Percentiles rank a stretch among this genome's conserved stretches.
Conservation (phyloP, 2,329 filamentous ascomycete genomes). For the Periconia digitata region DNA sequence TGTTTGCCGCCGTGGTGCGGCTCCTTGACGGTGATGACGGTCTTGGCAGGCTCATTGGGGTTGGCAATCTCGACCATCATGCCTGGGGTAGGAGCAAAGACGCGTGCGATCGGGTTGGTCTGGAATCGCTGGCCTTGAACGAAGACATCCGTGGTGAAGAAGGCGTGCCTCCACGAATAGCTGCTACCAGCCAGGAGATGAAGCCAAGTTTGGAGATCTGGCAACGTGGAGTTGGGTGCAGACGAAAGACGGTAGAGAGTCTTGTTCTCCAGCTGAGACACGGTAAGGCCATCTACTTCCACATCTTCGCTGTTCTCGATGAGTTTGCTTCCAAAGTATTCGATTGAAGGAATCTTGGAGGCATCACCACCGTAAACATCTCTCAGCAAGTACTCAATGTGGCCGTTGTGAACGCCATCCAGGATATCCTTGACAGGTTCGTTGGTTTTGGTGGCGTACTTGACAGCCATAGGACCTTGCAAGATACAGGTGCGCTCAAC, state of each 20-base stretch:
- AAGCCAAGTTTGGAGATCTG: conserved; percentile 81
- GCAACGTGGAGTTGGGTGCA: conserved; percentile 72
- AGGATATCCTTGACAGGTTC: conserved; percentile 95
- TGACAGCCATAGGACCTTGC: conserved; percentile 89
- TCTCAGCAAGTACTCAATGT: conserved; percentile 76
- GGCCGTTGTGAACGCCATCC: conserved; percentile 83
- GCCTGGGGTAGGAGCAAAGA: conserved; percentile 83
- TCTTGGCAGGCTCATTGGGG: conserved; percentile 80
- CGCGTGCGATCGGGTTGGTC: conserved; percentile 90
- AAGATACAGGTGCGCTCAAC: conserved; percentile 95
- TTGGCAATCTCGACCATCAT: conserved; percentile 85
- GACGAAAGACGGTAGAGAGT: conserved; percentile 81
- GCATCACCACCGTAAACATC: conserved; percentile 80
- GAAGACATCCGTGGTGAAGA: conserved; percentile 90
- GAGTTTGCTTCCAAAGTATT: conserved; percentile 93
- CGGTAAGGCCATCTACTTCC: conserved; percentile 83
- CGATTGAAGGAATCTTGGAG: conserved; percentile 75
- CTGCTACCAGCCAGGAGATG: conserved; percentile 80
- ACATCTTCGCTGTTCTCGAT: conserved; percentile 65
- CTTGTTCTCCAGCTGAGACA: conserved; percentile 78
- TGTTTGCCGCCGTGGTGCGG: conserved; percentile 84
- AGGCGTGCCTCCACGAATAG: conserved; percentile 91
- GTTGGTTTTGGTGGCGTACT: conserved; percentile 85
- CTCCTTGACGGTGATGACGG: conserved; percentile 83
- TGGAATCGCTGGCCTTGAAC: conserved; percentile 97